These are phyloP conservation scores for Solanum lycopersicoides DNA, from an alignment of 257 asterid genomes.

Conservation along the genomic window DNA sequence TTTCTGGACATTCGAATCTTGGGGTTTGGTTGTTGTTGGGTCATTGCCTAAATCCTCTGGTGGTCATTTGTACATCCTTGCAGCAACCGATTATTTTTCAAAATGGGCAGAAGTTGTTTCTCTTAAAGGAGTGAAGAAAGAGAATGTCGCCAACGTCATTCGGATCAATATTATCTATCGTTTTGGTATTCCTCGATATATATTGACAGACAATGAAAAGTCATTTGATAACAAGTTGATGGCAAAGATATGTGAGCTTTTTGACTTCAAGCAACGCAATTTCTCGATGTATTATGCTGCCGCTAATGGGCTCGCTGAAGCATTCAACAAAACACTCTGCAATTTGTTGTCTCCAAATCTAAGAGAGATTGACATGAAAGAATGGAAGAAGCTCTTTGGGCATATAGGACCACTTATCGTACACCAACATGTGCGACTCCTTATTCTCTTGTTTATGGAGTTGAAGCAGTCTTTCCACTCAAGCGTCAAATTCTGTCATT, in stretches of 20 bases:
- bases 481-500: not conserved
- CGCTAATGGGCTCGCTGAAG: not conserved
- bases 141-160: not conserved
- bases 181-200: not conserved
- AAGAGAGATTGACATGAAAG: not conserved
- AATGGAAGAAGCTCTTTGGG: not conserved
- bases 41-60: not conserved
- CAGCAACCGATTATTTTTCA: not conserved
- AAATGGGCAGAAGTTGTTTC: not conserved
- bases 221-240: not conserved
- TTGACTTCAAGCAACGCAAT: not conserved
- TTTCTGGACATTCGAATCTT: rapidly evolving
- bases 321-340: not conserved
- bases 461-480: not conserved
- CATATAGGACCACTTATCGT: not conserved
- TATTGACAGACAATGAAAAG: too few species aligned
- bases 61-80: too few species aligned
- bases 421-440: not conserved
- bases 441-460: not conserved
- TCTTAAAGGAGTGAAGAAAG: too few species aligned
- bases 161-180: too few species aligned
- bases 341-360: too few species aligned
- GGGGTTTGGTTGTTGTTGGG: not conserved
- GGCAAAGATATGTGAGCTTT: not conserved
- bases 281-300: not conserved